A percentile compares a stretch with the other conserved stretches of the same genome.
Conservation (phyloP, 179 eudicot genomes). For the Amaranthus tricolor region DNA sequence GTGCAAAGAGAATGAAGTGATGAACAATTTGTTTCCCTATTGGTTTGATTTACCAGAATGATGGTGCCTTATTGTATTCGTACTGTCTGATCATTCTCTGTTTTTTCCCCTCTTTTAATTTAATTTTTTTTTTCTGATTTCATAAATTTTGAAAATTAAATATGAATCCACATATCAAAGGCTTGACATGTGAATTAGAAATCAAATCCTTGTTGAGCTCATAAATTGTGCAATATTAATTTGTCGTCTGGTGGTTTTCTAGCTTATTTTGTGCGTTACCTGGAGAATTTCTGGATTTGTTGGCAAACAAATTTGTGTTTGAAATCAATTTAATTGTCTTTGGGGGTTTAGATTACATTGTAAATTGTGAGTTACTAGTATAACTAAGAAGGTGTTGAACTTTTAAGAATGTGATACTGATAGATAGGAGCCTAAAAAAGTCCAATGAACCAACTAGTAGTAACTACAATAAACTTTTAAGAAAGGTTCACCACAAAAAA, state of each 20-base stretch:
- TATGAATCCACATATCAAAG: conserved; percentile 35
- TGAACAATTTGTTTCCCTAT: conserved; percentile 28
- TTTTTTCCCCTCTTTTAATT: neutral
- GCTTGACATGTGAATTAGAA: conserved; percentile 17
- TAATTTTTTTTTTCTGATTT: neutral
- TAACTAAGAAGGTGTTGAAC: too few relatives aligned
- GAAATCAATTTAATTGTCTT: neutral
- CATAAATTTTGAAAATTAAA: neutral
- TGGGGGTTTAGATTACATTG: neutral
- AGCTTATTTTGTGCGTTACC: conserved; percentile 13
- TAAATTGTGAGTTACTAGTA: too few relatives aligned
- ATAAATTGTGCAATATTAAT: conserved; percentile 28
- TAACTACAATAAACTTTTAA: too few relatives aligned
- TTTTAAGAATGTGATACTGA: too few relatives aligned
- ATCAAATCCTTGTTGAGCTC: conserved; percentile 29
- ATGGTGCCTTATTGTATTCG: conserved; percentile 34
- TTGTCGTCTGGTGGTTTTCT: conserved; percentile 25
- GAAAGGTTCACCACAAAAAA: too few relatives aligned
- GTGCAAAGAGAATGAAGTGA: conserved; percentile 23
- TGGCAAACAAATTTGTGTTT: neutral
- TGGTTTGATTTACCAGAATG: conserved; percentile 41
- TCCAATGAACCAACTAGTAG: too few relatives aligned
- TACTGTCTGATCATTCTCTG: conserved; percentile 49
- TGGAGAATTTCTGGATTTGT: conserved; percentile 8
- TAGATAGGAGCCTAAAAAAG: too few relatives aligned